phyloP scores from a whole-genome alignment of 768 basidiomycete genomes.

The Russula emetica region DNA sequence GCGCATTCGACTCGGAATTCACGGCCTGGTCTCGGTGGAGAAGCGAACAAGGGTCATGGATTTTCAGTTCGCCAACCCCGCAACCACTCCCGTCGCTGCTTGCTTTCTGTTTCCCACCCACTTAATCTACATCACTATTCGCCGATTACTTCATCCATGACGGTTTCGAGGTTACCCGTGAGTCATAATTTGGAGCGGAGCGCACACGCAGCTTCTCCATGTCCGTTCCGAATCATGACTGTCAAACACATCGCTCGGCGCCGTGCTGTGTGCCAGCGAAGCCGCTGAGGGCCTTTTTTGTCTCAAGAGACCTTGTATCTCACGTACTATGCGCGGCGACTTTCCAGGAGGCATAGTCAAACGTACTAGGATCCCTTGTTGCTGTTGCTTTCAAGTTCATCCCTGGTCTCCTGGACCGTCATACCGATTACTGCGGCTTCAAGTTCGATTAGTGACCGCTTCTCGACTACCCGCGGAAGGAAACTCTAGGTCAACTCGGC shows the following conservation, averaged over 20 bases:
- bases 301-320: background rate
- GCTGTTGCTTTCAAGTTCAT: background rate
- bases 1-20: background rate
- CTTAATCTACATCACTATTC: background rate
- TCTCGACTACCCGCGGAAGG: background rate
- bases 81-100: background rate
- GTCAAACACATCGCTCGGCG: background rate
- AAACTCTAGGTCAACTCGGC: background rate
- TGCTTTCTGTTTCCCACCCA: background rate
- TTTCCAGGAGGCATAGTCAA: background rate
- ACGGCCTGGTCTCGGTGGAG: background rate
- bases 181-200: background rate
- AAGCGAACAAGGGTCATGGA: background rate
- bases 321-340: background rate
- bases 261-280: background rate
- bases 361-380: background rate
- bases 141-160: background rate
- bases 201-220: background rate
- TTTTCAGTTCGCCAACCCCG: too few species aligned
- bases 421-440: too few species aligned
- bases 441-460: background rate
- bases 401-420: background rate
- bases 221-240: background rate
- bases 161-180: background rate
- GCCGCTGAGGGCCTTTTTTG: background rate